Conservation (phyloP, 2,329 filamentous ascomycete genomes). For the Fonsecaea pedrosoi region DNA sequence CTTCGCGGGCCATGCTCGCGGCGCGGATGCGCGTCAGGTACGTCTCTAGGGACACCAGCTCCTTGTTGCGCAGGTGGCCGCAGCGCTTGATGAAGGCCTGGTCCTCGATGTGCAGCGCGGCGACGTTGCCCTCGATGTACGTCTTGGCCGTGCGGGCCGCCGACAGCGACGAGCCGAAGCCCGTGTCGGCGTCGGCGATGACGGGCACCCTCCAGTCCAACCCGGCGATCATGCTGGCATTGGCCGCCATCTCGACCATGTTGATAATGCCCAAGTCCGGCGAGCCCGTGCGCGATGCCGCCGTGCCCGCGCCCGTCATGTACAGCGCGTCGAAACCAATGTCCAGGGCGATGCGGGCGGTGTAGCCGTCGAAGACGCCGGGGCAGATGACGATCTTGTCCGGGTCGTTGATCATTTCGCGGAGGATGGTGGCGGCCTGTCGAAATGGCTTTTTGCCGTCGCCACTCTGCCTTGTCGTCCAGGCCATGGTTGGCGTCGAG, state of each 20-base stretch:
- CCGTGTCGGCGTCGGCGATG: conserved; percentile 61
- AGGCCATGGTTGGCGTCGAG: background rate
- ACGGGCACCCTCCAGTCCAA: conserved; percentile 57
- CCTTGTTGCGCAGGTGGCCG: conserved; percentile 50
- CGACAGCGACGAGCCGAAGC: conserved; percentile 58
- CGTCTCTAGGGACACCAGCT: conserved; percentile 46
- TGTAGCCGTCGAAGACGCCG: conserved; percentile 69
- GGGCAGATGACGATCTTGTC: conserved; percentile 46
- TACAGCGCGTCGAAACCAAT: conserved; percentile 71
- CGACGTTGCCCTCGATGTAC: conserved; percentile 61
- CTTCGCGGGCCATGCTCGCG: conserved; percentile 48
- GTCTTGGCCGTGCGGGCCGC: conserved; percentile 57
- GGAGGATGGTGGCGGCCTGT: conserved; percentile 16
- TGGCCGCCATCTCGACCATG: conserved; percentile 59
- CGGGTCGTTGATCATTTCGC: conserved; percentile 11
- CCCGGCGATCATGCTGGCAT: conserved; percentile 61
- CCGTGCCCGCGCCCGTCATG: conserved; percentile 65
- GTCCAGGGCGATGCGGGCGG: conserved; percentile 65
- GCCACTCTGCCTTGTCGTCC: background rate
- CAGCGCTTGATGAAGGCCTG: conserved; percentile 49
- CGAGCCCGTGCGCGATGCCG: conserved; percentile 55
- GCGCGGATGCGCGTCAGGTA: conserved; percentile 49
- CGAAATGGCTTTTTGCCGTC: conserved; percentile 6
- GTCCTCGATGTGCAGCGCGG: conserved; percentile 65
- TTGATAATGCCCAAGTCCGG: conserved; percentile 59